Evolutionary conservation across 345 rosid species (phyloP).

Genomic region (Leavenworthia alabamica): DNA sequence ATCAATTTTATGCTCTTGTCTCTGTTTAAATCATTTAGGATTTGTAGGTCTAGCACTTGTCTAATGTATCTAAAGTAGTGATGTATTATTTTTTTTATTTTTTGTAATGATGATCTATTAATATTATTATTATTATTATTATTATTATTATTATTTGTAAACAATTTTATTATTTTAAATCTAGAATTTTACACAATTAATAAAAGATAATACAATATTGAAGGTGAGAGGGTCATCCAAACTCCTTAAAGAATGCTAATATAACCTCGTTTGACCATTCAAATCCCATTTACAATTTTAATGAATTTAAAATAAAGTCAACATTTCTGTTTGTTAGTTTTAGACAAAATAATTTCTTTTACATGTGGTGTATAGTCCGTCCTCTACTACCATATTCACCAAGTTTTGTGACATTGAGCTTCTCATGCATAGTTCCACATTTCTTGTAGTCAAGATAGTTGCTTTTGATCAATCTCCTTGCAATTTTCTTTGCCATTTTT

Average conservation of each 20-base stretch:
- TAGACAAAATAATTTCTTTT: not conserved
- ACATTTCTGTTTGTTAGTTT: not conserved
- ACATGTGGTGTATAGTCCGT: slow-evolving; percentile 60
- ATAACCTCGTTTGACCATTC: slow-evolving; percentile 97
- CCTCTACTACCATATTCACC: slow-evolving; percentile 71
- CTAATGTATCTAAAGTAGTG: too few relatives aligned
- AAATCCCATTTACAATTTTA: slow-evolving; percentile 68
- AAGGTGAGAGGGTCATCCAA: slow-evolving; percentile 76
- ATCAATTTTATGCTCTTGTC: not conserved
- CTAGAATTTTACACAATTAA: too few relatives aligned
- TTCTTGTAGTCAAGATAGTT: slow-evolving; percentile 47
- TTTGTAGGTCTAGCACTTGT: slow-evolving; percentile 4
- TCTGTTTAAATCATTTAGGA: not conserved
- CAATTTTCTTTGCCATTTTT: slow-evolving; percentile 65
- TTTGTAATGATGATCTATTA: too few relatives aligned
- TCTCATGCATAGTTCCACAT: slow-evolving; percentile 53
- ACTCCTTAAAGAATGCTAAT: slow-evolving; percentile 77
- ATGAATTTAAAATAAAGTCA: not conserved
- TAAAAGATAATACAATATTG: too few relatives aligned
- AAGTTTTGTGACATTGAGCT: slow-evolving; percentile 38
- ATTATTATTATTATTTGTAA: too few relatives aligned
- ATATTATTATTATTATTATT: too few relatives aligned
- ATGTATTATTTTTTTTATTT: too few relatives aligned
- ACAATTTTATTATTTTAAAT: too few relatives aligned
- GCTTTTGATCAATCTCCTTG: slow-evolving; percentile 66